These are phyloP conservation scores for Pichia occidentalis DNA, from an alignment of 805 yeast species.

Conservation along the genomic window DNA sequence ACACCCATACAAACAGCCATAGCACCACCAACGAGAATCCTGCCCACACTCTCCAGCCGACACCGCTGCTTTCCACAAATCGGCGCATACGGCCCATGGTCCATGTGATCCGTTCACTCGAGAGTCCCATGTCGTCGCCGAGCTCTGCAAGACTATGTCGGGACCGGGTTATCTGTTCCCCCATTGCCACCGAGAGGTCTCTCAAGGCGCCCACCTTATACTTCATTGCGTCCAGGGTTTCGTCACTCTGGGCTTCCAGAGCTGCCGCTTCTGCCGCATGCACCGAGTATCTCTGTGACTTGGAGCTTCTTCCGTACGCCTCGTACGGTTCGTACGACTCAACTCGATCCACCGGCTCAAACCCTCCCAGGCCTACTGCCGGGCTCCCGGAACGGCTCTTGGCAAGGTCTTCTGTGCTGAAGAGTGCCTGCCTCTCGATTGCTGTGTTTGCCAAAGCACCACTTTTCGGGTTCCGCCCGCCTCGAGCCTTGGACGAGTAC, in stretches of 20 bases:
- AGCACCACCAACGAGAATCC: constrained; percentile 37
- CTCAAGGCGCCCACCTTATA: constrained; percentile 50
- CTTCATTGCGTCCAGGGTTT: constrained; percentile 47
- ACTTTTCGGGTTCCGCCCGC: no score
- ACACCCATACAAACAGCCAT: constrained; percentile 40
- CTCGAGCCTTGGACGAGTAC: no score
- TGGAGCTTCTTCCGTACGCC: constrained; percentile 15
- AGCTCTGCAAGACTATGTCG: constrained; percentile 22
- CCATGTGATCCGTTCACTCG: constrained; percentile 39
- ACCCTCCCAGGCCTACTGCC: no score
- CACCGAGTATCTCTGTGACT: constrained; percentile 29
- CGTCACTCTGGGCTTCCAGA: constrained; percentile 62
- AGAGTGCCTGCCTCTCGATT: no score
- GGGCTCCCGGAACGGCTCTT: no score
- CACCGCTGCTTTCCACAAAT: constrained; percentile 59
- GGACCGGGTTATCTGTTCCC: constrained; percentile 49
- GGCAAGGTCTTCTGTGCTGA: no score
- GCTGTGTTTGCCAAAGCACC: no score
- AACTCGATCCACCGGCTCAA: no score
- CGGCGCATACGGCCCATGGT: constrained; percentile 52
- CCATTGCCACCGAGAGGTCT: constrained; percentile 50
- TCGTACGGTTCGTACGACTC: no score
- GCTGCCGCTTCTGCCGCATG: constrained; percentile 50
- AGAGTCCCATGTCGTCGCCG: constrained; percentile 27
- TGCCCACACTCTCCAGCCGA: constrained; percentile 61